Evolutionary conservation across 805 yeast genomes (phyloP), one percentile per base, ranked within the genome.

Genomic region (Wickerhamiella shivajii): DNA sequence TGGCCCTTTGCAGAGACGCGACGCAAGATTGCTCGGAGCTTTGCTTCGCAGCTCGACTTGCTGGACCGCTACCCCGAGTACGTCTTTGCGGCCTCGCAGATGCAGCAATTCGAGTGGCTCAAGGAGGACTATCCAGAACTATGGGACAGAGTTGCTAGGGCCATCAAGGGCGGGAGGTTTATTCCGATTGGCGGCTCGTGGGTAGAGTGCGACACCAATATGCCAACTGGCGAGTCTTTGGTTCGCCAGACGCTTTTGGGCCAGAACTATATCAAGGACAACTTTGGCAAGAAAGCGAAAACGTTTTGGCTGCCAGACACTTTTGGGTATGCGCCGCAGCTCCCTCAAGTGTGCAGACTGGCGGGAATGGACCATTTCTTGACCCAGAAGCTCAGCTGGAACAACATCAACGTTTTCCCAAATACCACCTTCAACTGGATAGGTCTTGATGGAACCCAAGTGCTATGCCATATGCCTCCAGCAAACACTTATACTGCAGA

Each of bases 1-100:
- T 87, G 98, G 98, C 97, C 96, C n/a, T 87, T 77, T 62, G 96
- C 93, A 2, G 96, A 90, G 53, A 83, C 97, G 1, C 76, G 79
- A 46, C 69, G 97, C 33, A 87, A 87, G 51, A 71, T 87, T 36
- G 94, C 85, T 2, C 67, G 98, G 43, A 81, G 94, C 5, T 87
- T 97, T 97, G 75, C 94, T 0, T 72, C 94, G 7, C 98, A 87
- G 59, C 61, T 87, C 33, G 75, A 81, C 35, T 56, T 90, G 30
- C 70, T 90, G 49, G 87, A 83, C 35, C 64, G 72, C 44, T 87
- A 83, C 45, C 96, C 97, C 0, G 98, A 90, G 59, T 85, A 81
- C 51, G 73, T 74, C 15, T 87, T 87, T 58, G 96, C 76, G 13
- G 95, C 97, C 0, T 83, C 95, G 5, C 97, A 92, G 48, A 92